A percentile compares a stretch with the other conserved stretches of the same genome.
phyloP scores from a whole-genome alignment of 495 filamentous ascomycete genomes.

The Lasiosphaeris hirsuta region DNA sequence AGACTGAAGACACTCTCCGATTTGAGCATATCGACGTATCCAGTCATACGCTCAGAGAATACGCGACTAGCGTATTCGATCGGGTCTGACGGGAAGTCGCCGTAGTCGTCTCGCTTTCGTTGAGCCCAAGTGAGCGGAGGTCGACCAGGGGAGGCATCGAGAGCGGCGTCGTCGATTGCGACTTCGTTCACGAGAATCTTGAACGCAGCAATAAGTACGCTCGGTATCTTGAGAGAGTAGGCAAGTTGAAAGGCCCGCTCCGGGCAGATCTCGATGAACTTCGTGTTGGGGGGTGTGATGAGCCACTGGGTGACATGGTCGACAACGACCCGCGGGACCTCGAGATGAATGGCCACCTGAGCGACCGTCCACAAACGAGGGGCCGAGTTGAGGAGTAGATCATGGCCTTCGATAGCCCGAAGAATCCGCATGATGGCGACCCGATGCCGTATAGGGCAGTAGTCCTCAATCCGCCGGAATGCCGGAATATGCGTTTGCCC shows the following conservation, averaged over 20 bases:
- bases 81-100: constrained; percentile 30
- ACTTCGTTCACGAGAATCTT: constrained; percentile 43
- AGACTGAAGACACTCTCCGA: constrained; percentile 19
- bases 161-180: constrained; percentile 64
- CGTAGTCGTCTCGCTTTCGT: constrained; percentile 30
- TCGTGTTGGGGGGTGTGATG: constrained; percentile 36
- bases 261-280: constrained; percentile 45
- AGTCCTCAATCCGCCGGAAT: constrained; percentile 46
- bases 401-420: constrained; percentile 46
- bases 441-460: constrained; percentile 58
- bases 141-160: constrained; percentile 3
- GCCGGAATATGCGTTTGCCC: constrained; percentile 10
- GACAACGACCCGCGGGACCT: constrained; percentile 43
- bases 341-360: constrained; percentile 55
- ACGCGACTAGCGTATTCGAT: constrained; percentile 28
- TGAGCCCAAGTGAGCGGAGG: constrained; percentile 19
- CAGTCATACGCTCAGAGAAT: constrained; percentile 24
- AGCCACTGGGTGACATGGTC: constrained; percentile 42
- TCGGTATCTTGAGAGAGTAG: constrained; percentile 32
- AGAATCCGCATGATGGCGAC: constrained; percentile 59
- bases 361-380: constrained; percentile 61
- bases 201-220: constrained; percentile 37
- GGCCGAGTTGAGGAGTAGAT: constrained; percentile 59
- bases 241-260: constrained; percentile 44
- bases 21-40: constrained; percentile 5